Evolutionary conservation across 2,329 filamentous ascomycete genomes (phyloP), one percentile per base, ranked within the genome.

Genomic region (Exophiala calicioides): DNA sequence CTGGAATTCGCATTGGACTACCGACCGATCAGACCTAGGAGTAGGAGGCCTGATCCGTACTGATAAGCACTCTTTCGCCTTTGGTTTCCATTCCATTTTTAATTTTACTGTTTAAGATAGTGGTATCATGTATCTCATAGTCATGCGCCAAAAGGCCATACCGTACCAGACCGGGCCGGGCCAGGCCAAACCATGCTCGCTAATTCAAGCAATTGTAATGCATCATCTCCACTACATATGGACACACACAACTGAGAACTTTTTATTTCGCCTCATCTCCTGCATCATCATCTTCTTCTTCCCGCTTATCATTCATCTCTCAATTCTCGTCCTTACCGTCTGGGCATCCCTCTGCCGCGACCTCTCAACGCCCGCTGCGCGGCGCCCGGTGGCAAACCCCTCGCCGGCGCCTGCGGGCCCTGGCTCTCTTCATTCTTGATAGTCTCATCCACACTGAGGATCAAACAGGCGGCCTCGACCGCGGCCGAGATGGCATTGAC

Each of bases 391-490:
- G 86, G 87, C 58, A 90, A 74, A 15, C 82, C 79, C 68, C 86
- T 78, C 45, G 82, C 79, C 0, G 91, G 91, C 6, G 82, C 89
- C 69, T 95, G 88, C 18, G 90, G 86, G 68, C 82, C 77, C 60
- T 84, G 80, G 62, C 88, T 95, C 75, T 97, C 90, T 75, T 98
- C 89, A 71, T 98, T 98, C 72, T 81, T 90, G 72, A 98, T 97
- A 24, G 93, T 98, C 81, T 98, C 93, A 65, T 98, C 93, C 46
- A 98, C 93, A 60, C 89, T 86, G 62, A 98, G 74, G 59, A 98
- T 97, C 74, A 98, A 73, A 74, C 93, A 98, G 59, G 86, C 87
- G 16, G 93, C 93, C 73, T 98, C 93, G 23, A 90, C 90, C 40
- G 93, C 93, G 15, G 93, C 91, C 74, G 95, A 90, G 57, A 98